Evolutionary conservation across 805 yeast genomes (phyloP).

Genomic region (Wickerhamomyces ciferrii): DNA sequence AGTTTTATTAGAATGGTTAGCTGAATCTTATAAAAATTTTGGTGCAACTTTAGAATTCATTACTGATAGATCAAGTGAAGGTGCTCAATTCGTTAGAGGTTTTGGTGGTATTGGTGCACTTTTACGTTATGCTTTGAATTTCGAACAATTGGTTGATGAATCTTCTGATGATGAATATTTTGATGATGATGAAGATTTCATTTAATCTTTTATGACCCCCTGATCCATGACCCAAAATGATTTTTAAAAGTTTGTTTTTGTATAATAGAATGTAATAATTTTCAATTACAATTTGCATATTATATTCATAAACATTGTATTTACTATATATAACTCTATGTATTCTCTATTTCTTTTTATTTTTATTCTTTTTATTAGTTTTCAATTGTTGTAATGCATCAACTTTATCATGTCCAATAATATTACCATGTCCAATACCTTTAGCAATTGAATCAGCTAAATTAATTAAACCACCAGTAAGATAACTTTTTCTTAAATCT

Average conservation of each 20-base stretch:
- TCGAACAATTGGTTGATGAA: constrained; percentile 90
- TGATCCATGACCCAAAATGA: neutral
- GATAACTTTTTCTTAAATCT: constrained; percentile 62
- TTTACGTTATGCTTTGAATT: constrained; percentile 93
- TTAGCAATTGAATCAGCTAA: constrained; percentile 72
- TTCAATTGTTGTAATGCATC: constrained; percentile 65
- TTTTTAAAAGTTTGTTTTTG: neutral
- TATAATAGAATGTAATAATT: neutral
- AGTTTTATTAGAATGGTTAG: constrained; percentile 93
- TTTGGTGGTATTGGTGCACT: constrained; percentile 99
- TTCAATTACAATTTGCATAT: neutral
- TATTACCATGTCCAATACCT: constrained; percentile 58
- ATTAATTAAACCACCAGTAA: constrained; percentile 75
- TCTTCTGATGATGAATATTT: constrained; percentile 85
- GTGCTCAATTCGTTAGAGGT: constrained; percentile 97
- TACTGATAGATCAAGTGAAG: constrained; percentile 94
- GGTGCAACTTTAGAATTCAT: constrained; percentile 97
- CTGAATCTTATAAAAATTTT: constrained; percentile 88
- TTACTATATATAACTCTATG: neutral
- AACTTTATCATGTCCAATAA: constrained; percentile 64
- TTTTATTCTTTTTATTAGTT: constrained; percentile 6
- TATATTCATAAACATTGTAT: neutral
- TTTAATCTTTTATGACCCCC: constrained; percentile 10
- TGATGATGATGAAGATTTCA: constrained; percentile 43
- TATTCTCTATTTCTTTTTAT: neutral